phyloP scores from a whole-genome alignment of 192 early-diverging fungal genomes.

The Coemansia sp. region DNA sequence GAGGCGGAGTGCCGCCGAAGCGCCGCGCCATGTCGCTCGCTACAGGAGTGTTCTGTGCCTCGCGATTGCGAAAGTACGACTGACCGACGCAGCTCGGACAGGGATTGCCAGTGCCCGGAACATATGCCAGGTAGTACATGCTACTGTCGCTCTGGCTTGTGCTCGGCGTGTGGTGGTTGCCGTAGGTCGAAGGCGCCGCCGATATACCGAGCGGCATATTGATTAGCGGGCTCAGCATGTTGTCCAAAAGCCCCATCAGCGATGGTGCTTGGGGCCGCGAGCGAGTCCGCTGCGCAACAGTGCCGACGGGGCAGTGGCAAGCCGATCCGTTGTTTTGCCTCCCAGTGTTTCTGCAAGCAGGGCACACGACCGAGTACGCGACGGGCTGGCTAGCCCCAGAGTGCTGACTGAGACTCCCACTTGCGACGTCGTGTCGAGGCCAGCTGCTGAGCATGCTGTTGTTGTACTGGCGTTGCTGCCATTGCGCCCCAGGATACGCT shows the following conservation, averaged over 20 bases:
- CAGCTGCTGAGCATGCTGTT: conserved; percentile 16
- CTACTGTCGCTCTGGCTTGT: neutral
- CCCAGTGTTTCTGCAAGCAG: conserved; percentile 34
- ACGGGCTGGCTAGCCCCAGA: neutral
- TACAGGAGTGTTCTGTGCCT: conserved; percentile 2
- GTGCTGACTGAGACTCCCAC: neutral
- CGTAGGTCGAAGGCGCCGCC: neutral
- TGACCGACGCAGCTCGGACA: conserved; percentile 40
- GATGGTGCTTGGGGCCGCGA: conserved; percentile 25
- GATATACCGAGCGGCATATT: neutral
- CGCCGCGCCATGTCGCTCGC: conserved; percentile 20
- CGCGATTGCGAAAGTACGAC: conserved; percentile 37
- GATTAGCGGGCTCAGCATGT: conserved; percentile 21
- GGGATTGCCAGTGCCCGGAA: conserved; percentile 32
- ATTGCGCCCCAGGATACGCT: conserved; percentile 3
- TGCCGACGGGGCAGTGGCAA: conserved; percentile 31
- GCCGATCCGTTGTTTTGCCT: conserved; percentile 19
- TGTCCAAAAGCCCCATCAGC: conserved; percentile 33
- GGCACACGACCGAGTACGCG: conserved; percentile 10
- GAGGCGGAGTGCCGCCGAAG: conserved; percentile 25
- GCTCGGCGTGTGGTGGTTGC: neutral
- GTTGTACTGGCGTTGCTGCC: conserved; percentile 1
- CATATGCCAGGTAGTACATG: conserved; percentile 7
- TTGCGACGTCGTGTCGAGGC: conserved; percentile 4
- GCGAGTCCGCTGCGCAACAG: neutral